Evolutionary conservation across 345 rosid genomes (phyloP).

Genomic region (Luvunga scandens): DNA sequence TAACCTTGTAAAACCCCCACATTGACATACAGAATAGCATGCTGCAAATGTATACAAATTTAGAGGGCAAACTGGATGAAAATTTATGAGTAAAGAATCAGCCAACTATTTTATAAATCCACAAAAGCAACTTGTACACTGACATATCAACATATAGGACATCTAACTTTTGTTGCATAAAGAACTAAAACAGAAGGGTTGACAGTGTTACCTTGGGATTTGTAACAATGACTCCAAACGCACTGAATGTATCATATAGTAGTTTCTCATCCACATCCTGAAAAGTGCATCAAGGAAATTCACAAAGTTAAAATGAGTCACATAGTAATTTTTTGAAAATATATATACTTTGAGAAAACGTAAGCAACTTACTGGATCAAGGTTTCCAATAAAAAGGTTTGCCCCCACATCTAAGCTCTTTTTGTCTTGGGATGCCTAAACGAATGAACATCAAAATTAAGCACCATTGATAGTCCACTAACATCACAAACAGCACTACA

Average conservation of each 20-base stretch:
- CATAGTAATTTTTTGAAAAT: background rate
- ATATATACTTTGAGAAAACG: background rate
- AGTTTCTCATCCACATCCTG: constrained; percentile 99
- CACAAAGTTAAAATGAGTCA: constrained; percentile 2
- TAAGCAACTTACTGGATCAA: constrained; percentile 75
- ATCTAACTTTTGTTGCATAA: background rate
- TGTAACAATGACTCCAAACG: constrained; percentile 93
- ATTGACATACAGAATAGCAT: background rate
- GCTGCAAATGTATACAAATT: background rate
- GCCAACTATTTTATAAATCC: background rate
- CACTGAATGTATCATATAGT: constrained; percentile 94
- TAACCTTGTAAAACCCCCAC: background rate
- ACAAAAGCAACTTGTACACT: background rate
- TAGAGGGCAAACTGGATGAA: background rate
- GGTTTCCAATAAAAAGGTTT: constrained; percentile 94
- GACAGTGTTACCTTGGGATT: constrained; percentile 79
- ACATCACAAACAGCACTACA: background rate
- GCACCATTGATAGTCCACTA: background rate
- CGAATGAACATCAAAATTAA: constrained; percentile 6
- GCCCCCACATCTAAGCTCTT: constrained; percentile 99
- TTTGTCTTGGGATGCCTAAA: constrained; percentile 96
- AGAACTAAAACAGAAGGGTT: background rate
- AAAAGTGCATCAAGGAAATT: constrained; percentile 18
- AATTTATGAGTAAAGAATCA: background rate
- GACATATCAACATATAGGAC: background rate